Base-by-base conservation (phyloP, 768 basidiomycete genomes). In the Pleurotus eryngii region DNA sequence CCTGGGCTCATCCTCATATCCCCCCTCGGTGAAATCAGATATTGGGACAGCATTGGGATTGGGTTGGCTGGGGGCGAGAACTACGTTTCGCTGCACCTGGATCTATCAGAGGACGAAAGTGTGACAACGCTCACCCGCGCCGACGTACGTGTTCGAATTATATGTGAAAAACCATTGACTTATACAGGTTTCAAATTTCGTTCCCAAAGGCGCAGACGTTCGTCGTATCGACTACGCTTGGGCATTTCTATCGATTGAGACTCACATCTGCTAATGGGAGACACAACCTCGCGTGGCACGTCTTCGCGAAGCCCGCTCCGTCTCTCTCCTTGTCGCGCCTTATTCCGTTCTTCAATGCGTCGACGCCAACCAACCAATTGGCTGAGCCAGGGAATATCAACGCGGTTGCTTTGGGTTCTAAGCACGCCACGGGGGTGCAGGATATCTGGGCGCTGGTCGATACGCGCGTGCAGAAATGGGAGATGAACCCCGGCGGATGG, bases 21-120 rank as follows among this genome's bases (percentile, higher is more conserved):
- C 6, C 73, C 81, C 5, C 72, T 79, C 0, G 95, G 95, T 3
- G 76, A 85, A 60, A 73, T 92, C 56, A 83, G 90, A 38, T 90
- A 92, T 68, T 98, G 95, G 95, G 87, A 94, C 56, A 88, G 86
- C 59, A 87, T 95, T 43, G 86, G 86, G 3, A 89, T 87, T 58
- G 90, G 90, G 14, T 81, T 93, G 12, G 89, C 91, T 2, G 90
- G 91, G 11, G 90, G 89, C 7, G 82, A 89, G 38, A 83, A 84
- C 59, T 88, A 78, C 64, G 77, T 78, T 8, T 77, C 80, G 24
- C 72, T 77, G 3, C 63, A 76, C 8, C 62, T 89, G 49, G 74
- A 78, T 18, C 68, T 90, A 46, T 72, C 72, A 26, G 60, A 74
- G 3, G 80, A 78, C 1, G 89, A 92, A 66, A 74, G 75, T 47